phyloP scores from a whole-genome alignment of 139 green algal species.

The Zygnema circumcarinatum region DNA sequence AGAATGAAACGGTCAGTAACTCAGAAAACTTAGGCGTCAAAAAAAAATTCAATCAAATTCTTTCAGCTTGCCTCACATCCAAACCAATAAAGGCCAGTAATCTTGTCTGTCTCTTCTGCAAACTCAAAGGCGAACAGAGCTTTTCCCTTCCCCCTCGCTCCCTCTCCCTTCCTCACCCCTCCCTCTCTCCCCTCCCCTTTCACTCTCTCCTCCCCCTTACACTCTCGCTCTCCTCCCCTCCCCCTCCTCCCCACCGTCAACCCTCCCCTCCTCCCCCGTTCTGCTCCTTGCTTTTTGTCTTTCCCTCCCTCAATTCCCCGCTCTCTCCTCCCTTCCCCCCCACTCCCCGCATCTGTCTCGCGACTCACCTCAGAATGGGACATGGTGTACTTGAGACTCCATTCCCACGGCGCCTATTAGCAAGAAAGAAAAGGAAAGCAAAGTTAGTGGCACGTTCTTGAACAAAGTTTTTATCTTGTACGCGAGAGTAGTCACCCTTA shows the following conservation, averaged over 20 bases:
- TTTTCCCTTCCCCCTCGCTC: background rate
- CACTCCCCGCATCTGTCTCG: background rate
- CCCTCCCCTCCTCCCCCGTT: background rate
- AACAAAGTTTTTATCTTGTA: no score
- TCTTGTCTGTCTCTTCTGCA: background rate
- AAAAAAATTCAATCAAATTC: background rate
- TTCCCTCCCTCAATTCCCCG: background rate
- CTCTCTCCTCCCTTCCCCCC: background rate
- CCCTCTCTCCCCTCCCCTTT: background rate
- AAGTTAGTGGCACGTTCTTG: no score
- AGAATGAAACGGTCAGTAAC: background rate
- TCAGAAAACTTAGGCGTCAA: background rate
- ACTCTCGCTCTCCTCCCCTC: background rate
- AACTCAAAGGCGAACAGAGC: background rate
- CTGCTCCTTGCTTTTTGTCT: no score
- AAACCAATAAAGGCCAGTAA: background rate
- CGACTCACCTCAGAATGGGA: constrained; percentile 26
- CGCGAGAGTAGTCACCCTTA: no score
- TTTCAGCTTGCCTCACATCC: no score
- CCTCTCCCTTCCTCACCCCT: background rate
- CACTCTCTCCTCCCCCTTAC: no score
- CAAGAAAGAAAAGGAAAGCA: no score
- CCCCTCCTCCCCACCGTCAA: background rate
- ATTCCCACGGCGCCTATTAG: constrained; percentile 52
- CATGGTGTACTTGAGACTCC: constrained; percentile 32